A percentile compares a stretch with the other conserved stretches of the same genome.
Evolutionary conservation across 345 rosid species (phyloP).

Genomic region (Acer saccharum): DNA sequence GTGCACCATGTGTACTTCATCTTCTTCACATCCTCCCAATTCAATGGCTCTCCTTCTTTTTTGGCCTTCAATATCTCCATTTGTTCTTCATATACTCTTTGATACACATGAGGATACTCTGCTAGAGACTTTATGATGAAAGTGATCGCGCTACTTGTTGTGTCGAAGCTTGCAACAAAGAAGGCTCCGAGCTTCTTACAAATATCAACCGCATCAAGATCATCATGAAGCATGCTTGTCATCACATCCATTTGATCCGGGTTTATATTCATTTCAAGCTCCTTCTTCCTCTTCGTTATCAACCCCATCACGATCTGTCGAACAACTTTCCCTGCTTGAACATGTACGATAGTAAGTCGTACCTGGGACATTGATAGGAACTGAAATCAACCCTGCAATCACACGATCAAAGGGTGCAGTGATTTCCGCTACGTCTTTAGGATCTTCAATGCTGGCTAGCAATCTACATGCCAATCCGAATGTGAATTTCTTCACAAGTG

Average conservation of each 20-base stretch:
- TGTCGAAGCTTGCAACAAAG: constrained; percentile 32
- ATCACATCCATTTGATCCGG: constrained; percentile 11
- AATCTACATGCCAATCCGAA: constrained; percentile 35
- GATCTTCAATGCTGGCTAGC: constrained; percentile 28
- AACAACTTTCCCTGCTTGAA: constrained; percentile 26
- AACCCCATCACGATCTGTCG: constrained; percentile 14
- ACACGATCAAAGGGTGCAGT: constrained; percentile 23
- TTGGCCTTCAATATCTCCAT: constrained; percentile 25
- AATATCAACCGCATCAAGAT: constrained; percentile 25
- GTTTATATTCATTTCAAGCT: constrained; percentile 9
- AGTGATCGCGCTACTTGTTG: constrained; percentile 30
- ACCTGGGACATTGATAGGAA: constrained; percentile 35
- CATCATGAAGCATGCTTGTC: constrained; percentile 19
- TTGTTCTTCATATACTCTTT: constrained; percentile 27
- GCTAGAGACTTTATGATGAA: constrained; percentile 26
- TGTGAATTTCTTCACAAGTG: constrained; percentile 28
- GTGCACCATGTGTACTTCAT: constrained; percentile 34
- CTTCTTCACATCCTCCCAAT: constrained; percentile 32
- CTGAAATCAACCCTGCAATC: constrained; percentile 29
- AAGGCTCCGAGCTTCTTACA: constrained; percentile 28
- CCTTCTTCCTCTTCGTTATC: constrained; percentile 28
- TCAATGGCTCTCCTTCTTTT: constrained; percentile 23
- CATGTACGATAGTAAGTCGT: constrained; percentile 24
- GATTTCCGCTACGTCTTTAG: background rate
- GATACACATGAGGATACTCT: constrained; percentile 23